These are phyloP conservation scores for Pyrenopolyporus hunteri DNA, from an alignment of 495 filamentous ascomycete species.

Conservation along the genomic window DNA sequence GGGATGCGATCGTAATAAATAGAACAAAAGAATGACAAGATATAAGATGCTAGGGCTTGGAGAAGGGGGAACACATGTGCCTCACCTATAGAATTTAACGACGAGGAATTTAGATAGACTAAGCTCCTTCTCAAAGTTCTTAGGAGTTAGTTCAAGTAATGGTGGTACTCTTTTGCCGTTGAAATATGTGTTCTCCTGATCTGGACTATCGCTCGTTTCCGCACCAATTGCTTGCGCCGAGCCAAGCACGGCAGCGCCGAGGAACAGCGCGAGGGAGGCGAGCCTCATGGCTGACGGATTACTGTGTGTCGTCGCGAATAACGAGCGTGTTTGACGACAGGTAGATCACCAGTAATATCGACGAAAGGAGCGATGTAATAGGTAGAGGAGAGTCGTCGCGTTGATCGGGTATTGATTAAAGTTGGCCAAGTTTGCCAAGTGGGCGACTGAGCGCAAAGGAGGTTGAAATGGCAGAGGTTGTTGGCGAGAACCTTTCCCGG, in stretches of 20 bases:
- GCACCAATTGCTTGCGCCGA: conserved; percentile 45
- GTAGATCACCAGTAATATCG: conserved; percentile 6
- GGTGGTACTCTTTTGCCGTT: conserved; percentile 82
- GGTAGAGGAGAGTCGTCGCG: neutral
- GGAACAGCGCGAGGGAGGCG: conserved; percentile 45
- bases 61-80: neutral
- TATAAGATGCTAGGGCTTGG: too few species aligned
- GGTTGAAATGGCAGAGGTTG: conserved; percentile 2
- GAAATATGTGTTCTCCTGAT: conserved; percentile 66
- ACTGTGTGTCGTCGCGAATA: conserved; percentile 29
- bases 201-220: conserved; percentile 39
- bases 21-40: too few species aligned
- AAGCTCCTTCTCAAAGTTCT: conserved; percentile 50
- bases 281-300: conserved; percentile 41
- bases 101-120: conserved; percentile 52
- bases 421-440: conserved; percentile 14
- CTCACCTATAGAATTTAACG: conserved; percentile 58
- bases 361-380: neutral
- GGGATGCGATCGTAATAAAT: conserved; percentile 1
- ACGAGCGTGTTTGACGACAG: conserved; percentile 28
- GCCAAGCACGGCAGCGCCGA: conserved; percentile 49
- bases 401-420: conserved; percentile 12
- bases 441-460: conserved; percentile 11
- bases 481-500: conserved; percentile 13
- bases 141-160: conserved; percentile 59